phyloP scores from a whole-genome alignment of 164 flowering plant genomes.

The Umbellularia californica region DNA sequence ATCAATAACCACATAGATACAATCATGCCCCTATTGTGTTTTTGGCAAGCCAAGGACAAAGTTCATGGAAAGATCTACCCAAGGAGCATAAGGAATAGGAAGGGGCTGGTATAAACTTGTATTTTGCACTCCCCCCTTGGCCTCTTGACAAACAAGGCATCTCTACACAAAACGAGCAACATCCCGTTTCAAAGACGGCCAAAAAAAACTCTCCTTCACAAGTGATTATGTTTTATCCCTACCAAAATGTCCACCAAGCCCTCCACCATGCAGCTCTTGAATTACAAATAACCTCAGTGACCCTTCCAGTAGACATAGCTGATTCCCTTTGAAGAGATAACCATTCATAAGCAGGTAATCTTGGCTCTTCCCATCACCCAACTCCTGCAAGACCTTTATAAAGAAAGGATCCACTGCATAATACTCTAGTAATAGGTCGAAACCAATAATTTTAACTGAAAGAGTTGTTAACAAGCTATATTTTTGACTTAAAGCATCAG shows the following conservation, averaged over 20 bases:
- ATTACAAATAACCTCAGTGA: background rate
- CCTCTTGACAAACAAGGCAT: background rate
- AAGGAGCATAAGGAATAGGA: background rate
- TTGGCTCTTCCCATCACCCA: too few species aligned
- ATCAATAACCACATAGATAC: background rate
- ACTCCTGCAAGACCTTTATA: background rate
- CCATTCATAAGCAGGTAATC: background rate
- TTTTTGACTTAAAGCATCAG: background rate
- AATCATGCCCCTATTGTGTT: background rate
- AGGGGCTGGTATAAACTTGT: background rate
- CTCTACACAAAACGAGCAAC: background rate
- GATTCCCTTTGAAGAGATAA: background rate
- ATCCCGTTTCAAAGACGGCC: background rate
- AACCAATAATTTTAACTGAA: background rate
- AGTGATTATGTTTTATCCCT: background rate
- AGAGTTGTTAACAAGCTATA: background rate
- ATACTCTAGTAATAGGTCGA: background rate
- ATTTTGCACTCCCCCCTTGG: background rate
- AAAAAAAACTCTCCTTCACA: too few species aligned
- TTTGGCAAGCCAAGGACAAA: background rate
- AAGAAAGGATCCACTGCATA: background rate
- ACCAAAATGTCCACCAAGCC: background rate
- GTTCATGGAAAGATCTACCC: background rate
- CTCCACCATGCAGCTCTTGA: too few species aligned
- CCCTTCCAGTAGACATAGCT: background rate